Conservation (phyloP, 1,139 yeast genomes). For the Yamadazyma aaseri region DNA sequence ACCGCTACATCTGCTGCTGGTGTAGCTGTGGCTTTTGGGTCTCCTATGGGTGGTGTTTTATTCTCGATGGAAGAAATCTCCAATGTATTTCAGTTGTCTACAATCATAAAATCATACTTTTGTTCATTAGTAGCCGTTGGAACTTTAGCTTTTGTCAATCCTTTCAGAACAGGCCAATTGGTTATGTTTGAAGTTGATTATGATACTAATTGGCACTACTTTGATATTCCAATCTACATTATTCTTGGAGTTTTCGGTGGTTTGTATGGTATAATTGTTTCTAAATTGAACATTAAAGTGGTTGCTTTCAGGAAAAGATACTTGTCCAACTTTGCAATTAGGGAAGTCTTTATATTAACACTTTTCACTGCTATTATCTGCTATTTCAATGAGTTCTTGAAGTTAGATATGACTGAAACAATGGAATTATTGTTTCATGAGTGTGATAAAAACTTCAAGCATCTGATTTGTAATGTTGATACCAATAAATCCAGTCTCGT, state of each 20-base stretch:
- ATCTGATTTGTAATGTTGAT: conserved; percentile 50
- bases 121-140: conserved; percentile 88
- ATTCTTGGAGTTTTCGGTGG: conserved; percentile 91
- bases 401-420: conserved; percentile 90
- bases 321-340: conserved; percentile 55
- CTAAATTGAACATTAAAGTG: conserved; percentile 73
- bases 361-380: conserved; percentile 72
- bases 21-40: conserved; percentile 72
- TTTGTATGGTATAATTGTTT: conserved; percentile 78
- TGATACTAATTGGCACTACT: conserved; percentile 81
- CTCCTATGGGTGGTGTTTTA: conserved; percentile 72
- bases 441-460: conserved; percentile 53
- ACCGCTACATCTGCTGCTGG: conserved; percentile 69
- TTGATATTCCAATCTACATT: conserved; percentile 79
- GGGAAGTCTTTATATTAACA: conserved; percentile 71
- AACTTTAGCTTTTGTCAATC: conserved; percentile 72
- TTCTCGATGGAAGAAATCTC: conserved; percentile 76
- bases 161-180: conserved; percentile 91
- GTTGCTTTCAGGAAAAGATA: conserved; percentile 77
- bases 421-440: conserved; percentile 90
- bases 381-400: conserved; percentile 78
- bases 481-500: conserved; percentile 33
- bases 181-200: conserved; percentile 88
- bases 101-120: conserved; percentile 89
- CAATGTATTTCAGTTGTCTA: conserved; percentile 66